These are phyloP conservation scores for Kurtzmaniella cleridarum DNA, from an alignment of 805 yeast species.

Conservation along the genomic window DNA sequence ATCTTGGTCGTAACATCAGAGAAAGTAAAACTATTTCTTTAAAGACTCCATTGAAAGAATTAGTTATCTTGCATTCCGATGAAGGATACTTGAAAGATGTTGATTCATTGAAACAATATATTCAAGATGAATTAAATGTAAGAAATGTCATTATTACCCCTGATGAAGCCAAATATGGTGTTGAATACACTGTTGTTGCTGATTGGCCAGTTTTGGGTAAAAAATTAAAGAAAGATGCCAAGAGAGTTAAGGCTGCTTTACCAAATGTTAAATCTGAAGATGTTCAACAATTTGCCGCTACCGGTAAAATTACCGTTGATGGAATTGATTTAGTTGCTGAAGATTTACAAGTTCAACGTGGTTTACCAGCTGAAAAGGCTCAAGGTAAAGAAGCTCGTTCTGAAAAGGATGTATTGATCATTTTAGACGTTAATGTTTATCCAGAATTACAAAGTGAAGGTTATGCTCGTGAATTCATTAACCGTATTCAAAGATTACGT, in stretches of 20 bases:
- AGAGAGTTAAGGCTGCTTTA: constrained; percentile 89
- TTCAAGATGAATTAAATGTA: constrained; percentile 87
- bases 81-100: constrained; percentile 69
- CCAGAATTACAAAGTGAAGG: constrained; percentile 92
- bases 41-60: constrained; percentile 87
- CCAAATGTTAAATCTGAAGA: constrained; percentile 77
- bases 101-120: constrained; percentile 69
- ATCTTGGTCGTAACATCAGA: constrained; percentile 92
- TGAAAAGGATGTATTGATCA: constrained; percentile 82
- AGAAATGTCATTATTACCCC: constrained; percentile 82
- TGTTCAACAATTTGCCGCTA: constrained; percentile 66
- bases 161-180: constrained; percentile 89
- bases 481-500: constrained; percentile 95
- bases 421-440: constrained; percentile 81
- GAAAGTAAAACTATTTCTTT: constrained; percentile 91
- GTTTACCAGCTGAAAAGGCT: constrained; percentile 63
- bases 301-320: constrained; percentile 78
- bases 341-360: constrained; percentile 87
- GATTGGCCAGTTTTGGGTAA: constrained; percentile 99
- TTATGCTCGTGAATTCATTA: constrained; percentile 90
- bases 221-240: constrained; percentile 90
- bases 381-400: constrained; percentile 84
- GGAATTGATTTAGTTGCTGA: constrained; percentile 85
- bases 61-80: constrained; percentile 83
- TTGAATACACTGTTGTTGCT: constrained; percentile 89